Base-by-base conservation (phyloP, 805 yeast genomes). In the Kodamaea lidongshanica region DNA sequence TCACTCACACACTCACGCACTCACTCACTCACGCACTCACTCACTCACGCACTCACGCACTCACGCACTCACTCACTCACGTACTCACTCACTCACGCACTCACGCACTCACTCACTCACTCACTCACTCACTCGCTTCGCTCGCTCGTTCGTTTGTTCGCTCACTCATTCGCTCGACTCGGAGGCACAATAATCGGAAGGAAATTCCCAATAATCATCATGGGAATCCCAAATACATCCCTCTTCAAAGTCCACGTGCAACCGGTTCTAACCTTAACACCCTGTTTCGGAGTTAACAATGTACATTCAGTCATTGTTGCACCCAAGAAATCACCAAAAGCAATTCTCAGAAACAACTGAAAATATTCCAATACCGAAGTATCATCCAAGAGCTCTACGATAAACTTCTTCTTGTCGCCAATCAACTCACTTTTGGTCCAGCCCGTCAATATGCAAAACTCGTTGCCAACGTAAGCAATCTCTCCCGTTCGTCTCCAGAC, bases 401-500 rank as follows among this genome's bases (percentile, higher is more conserved):
- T 79, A 46, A 85, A 83, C 5, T 83, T 79, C 32, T 76, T 68
- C 41, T 77, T 77, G 19, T 68, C 68, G 5, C 59, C 55, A 31
- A 87, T 54, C 16, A 89, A 56, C 37, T 78, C 79, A 18, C 76
- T 80, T 43, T 72, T 70, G 5, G 77, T 60, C 96, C 96, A 89
- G 1, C 97, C 96, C 0, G 96, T 86, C 12, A 89, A 61, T 11
- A 84, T 74, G 43, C 92, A 79, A 52, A 89, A 89, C 54, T 89
- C 97, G 41, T 83, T 83, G n/a, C 94, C 94, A 3, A 88, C 94
- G 37, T 88, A 89, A 0, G 95, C 92, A 8, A 89, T 82, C 53
- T 89, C 95, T 6, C 96, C 95, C 1, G 96, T 87, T 31, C 97
- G 69, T 42, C 98, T 66, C 97, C 97, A 89, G 3, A 87, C 89